These are phyloP conservation scores for Rubia tinctorum DNA, from an alignment of 305 asterid species.

Conservation along the genomic window DNA sequence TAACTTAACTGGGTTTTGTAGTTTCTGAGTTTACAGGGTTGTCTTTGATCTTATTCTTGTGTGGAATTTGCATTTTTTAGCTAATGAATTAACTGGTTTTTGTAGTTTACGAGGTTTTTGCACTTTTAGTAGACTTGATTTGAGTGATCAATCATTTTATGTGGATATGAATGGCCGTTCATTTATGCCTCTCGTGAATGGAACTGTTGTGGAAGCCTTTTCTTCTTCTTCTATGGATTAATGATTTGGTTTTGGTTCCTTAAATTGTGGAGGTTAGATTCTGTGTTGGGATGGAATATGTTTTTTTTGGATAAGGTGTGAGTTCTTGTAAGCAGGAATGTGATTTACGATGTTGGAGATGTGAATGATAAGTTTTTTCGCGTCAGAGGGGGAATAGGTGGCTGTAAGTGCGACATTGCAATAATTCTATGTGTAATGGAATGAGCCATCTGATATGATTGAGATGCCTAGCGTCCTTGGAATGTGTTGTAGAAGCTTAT, in stretches of 20 bases:
- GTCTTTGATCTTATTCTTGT: not conserved
- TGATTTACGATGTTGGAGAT: not conserved
- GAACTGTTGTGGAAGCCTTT: not conserved
- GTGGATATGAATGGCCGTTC: not conserved
- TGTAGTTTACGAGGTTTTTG: not conserved
- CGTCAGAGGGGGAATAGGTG: not conserved
- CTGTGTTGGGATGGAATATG: not conserved
- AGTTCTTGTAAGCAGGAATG: not conserved
- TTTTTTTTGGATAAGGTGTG: not conserved
- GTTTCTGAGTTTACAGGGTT: not conserved
- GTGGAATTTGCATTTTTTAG: not conserved
- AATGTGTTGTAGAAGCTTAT: not conserved
- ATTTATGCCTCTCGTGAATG: not conserved
- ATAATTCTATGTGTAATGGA: not conserved
- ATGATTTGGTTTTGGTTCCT: not conserved
- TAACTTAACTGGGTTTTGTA: not conserved
- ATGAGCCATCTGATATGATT: not conserved
- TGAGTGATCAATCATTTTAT: not conserved
- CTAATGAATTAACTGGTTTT: not conserved
- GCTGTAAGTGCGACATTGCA: not conserved
- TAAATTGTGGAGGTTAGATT: not conserved
- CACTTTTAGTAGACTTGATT: not conserved
- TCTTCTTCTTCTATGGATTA: not conserved
- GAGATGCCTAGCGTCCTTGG: not conserved
- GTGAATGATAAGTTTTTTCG: not conserved